Evolutionary conservation across 2,329 filamentous ascomycete genomes (phyloP), one percentile per base, ranked within the genome.

Genomic region (Alternaria sp.): DNA sequence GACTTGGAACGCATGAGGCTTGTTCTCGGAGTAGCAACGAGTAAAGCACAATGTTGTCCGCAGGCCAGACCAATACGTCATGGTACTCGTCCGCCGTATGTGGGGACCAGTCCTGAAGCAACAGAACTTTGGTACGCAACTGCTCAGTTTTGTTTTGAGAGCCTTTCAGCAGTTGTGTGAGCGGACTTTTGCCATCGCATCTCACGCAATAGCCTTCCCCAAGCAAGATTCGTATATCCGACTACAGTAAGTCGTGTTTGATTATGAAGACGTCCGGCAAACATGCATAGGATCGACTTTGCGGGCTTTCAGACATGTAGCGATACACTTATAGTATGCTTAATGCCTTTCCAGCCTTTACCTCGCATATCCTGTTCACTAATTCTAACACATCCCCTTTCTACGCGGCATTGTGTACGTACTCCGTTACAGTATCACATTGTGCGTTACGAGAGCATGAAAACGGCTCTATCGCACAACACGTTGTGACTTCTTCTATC

Each of bases 1-100:
- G 67, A 84, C 83, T 64, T 96, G 92, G 92, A 30, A 57, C 19
- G 45, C 32, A 17, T 70, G 60, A 72, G 57, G 62, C 30, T 15
- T 12, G 8, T 13, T 19, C 23, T 10, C 8, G 8, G 3, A 11
- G 23, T 3, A 47, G 25, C 15, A 8, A 7, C 25, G 13, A 25
- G 49, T 11, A 25, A 40, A 10, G 19, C 13, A 12, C 4, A 6
- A 36, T 12, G 19, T 17, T 19, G 0, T 6, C 10, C 13, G 9
- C 19, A 23, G 21, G 12, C 4, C 13, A 45, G 15, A 15, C 6
- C 7, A 15, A 25, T 10, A 52, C 49, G 4, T 36, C 7, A 25
- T 52, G 23, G 19, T 40, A 13, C 19, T 12, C 30, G 4, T 10
- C 28, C 28, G 49, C 49, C 17, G 12, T 4, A 15, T 21, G 49